A percentile compares a stretch with the other conserved stretches of the same genome.
Evolutionary conservation across 768 basidiomycete genomes (phyloP).

Genomic region (Gymnopilus dilepis): DNA sequence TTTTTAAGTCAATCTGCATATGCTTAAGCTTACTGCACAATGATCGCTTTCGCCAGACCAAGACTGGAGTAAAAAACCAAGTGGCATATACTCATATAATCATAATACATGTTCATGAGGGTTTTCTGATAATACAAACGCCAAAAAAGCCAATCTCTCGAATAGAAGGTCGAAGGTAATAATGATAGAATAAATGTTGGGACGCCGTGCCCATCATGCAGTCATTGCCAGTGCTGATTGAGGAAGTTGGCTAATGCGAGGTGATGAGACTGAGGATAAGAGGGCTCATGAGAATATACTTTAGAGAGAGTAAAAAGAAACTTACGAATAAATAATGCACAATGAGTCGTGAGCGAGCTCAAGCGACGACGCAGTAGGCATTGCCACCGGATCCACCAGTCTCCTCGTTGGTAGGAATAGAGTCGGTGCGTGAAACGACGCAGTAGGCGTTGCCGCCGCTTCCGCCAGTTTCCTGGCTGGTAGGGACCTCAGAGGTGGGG

Average conservation of each 20-base stretch:
- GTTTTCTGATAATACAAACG: no score
- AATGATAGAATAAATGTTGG: slow-evolving; percentile 1
- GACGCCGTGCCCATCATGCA: background rate
- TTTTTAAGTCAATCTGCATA: no score
- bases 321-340: background rate
- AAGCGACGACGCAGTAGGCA: slow-evolving; percentile 17
- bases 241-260: background rate
- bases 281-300: background rate
- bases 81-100: no score
- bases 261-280: background rate
- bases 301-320: background rate
- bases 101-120: no score
- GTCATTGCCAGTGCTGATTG: background rate
- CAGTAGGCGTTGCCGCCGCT: slow-evolving; percentile 10
- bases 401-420: slow-evolving; percentile 10
- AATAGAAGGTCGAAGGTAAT: slow-evolving; percentile 10
- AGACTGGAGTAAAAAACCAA: no score
- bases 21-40: no score
- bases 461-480: slow-evolving; percentile 11
- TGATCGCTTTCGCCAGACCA: no score
- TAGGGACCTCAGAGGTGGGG: slow-evolving; percentile 7
- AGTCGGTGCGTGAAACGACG: slow-evolving; percentile 10
- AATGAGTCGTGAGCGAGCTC: background rate
- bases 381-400: background rate
- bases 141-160: background rate